A percentile compares a stretch with the other conserved stretches of the same genome.
Conservation (phyloP, 192 early-diverging fungal genomes). For the Bifiguratus adelaidae region DNA sequence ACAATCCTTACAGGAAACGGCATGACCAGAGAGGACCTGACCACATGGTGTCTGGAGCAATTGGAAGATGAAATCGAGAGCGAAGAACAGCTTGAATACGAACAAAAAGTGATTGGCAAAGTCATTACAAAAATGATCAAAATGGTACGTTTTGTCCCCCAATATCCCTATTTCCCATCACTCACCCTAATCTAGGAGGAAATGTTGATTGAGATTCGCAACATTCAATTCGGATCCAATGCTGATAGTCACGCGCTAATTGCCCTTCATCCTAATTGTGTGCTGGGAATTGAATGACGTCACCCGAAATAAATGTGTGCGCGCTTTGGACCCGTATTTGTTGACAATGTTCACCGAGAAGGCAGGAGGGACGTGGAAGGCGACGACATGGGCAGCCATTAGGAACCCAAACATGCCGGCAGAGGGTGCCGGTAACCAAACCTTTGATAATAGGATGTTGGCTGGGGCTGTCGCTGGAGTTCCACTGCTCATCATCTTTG, state of each 20-base stretch:
- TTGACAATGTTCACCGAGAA: no score
- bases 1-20: slow-evolving; percentile 14
- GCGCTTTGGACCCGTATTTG: no score
- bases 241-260: no score
- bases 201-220: no score
- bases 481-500: slow-evolving; percentile 53
- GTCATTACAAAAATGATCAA: slow-evolving; percentile 58
- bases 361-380: no score
- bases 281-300: no score
- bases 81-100: slow-evolving; percentile 47
- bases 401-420: slow-evolving; percentile 51
- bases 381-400: slow-evolving; percentile 38
- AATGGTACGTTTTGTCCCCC: no score
- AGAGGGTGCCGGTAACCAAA: slow-evolving; percentile 78
- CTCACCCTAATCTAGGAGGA: no score
- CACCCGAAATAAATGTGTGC: no score
- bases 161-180: no score
- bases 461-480: slow-evolving; percentile 44
- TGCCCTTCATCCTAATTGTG: no score
- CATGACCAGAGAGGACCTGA: slow-evolving; percentile 40
- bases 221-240: no score
- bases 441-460: slow-evolving; percentile 68
- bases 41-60: slow-evolving; percentile 66
- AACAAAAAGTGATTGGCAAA: slow-evolving; percentile 48
- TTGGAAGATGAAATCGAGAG: slow-evolving; percentile 46